phyloP scores from a whole-genome alignment of 1,284 basidiomycete genomes.

The Microbotryomycetes sp. region DNA sequence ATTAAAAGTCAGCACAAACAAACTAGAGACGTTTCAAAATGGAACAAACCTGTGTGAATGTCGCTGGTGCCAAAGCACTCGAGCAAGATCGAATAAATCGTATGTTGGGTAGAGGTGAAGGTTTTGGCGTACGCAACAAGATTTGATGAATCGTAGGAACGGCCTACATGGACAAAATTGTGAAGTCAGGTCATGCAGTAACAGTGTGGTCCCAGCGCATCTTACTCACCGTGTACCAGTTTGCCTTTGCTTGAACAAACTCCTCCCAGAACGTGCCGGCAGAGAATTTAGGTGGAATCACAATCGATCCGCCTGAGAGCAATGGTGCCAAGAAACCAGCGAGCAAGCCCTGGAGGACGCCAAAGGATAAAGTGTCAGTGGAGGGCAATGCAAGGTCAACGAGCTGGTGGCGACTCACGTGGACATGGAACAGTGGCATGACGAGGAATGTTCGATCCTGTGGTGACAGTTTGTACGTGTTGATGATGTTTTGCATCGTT shows the following conservation, averaged over 20 bases:
- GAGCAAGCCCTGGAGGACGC: conserved; percentile 48
- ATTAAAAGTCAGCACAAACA: background rate
- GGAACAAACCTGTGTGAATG: conserved; percentile 39
- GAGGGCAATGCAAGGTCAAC: background rate
- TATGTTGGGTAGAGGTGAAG: conserved; percentile 44
- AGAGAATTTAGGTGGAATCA: conserved; percentile 56
- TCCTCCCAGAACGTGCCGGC: conserved; percentile 57
- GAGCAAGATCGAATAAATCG: conserved; percentile 50
- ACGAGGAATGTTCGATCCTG: conserved; percentile 50
- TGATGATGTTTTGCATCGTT: conserved; percentile 55
- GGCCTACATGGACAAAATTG: conserved; percentile 7
- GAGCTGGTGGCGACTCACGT: conserved; percentile 33
- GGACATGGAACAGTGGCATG: conserved; percentile 65
- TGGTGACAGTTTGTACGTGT: conserved; percentile 53
- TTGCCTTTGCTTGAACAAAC: conserved; percentile 48
- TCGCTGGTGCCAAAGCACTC: conserved; percentile 45
- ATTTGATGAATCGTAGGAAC: conserved; percentile 51
- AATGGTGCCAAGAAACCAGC: conserved; percentile 58
- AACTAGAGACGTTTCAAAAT: background rate
- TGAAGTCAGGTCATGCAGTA: background rate
- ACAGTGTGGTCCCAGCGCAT: background rate
- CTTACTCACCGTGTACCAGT: conserved; percentile 48
- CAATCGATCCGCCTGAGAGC: conserved; percentile 54
- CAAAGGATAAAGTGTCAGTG: background rate
- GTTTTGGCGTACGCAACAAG: conserved; percentile 44